These are phyloP conservation scores for Exophiala mesophila DNA, from an alignment of 2,329 filamentous ascomycete genomes.

Conservation along the genomic window DNA sequence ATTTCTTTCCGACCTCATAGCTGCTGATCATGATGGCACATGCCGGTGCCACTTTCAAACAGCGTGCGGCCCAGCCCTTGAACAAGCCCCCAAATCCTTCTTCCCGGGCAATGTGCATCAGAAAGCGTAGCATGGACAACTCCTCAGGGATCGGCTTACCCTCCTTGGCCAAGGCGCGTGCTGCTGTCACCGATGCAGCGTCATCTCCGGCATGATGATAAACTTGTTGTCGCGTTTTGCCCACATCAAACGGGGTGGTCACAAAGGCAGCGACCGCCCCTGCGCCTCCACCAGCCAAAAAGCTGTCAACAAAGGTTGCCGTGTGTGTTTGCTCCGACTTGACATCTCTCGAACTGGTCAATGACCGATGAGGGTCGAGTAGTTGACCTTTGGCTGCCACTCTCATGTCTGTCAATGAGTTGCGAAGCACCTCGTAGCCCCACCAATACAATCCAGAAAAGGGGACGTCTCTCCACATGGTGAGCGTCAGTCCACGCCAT, in stretches of 20 bases:
- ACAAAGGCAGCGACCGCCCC: slow-evolving; percentile 81
- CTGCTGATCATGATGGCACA: slow-evolving; percentile 99
- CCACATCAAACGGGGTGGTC: slow-evolving; percentile 94
- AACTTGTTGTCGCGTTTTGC: slow-evolving; percentile 91
- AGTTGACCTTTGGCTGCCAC: slow-evolving; percentile 45
- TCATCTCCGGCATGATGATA: slow-evolving; percentile 55
- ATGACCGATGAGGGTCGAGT: slow-evolving; percentile 36
- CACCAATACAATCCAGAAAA: slow-evolving; percentile 98
- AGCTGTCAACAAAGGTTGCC: slow-evolving; percentile 81
- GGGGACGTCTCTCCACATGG: slow-evolving; percentile 92
- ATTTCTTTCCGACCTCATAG: slow-evolving; percentile 92
- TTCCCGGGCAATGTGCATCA: slow-evolving; percentile 85
- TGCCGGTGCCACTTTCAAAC: slow-evolving; percentile 88
- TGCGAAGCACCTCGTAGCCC: slow-evolving; percentile 84
- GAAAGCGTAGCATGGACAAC: slow-evolving; percentile 69
- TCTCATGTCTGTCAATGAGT: slow-evolving; percentile 64
- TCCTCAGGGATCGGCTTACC: slow-evolving; percentile 58
- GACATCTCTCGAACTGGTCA: slow-evolving; percentile 41
- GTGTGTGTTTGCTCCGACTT: slow-evolving; percentile 64
- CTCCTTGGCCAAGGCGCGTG: slow-evolving; percentile 14
- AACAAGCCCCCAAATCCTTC: slow-evolving; percentile 80
- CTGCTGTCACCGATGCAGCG: slow-evolving; percentile 21
- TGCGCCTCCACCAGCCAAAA: slow-evolving; percentile 75
- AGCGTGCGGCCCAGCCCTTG: slow-evolving; percentile 85
- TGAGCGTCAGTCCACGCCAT: slow-evolving; percentile 86